Percentiles rank a stretch among this genome's conserved stretches.
Evolutionary conservation across 257 asterid genomes (phyloP).

Genomic region (Nicotiana paniculata): DNA sequence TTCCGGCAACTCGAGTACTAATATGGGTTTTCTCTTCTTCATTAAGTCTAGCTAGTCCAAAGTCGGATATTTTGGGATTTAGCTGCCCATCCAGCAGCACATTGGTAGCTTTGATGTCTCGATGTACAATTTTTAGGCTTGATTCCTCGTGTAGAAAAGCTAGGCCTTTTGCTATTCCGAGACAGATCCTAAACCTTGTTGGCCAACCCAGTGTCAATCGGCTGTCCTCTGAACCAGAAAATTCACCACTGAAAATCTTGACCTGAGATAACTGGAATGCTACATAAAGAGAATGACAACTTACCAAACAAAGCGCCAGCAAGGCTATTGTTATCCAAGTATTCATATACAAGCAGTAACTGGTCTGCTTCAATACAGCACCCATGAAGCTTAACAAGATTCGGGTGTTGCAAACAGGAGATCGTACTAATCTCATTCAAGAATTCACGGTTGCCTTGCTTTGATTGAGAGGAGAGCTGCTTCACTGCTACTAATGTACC

Average conservation of each 20-base stretch:
- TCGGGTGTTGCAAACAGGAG: conserved; percentile 74
- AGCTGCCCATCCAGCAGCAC: conserved; percentile 27
- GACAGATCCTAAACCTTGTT: conserved; percentile 23
- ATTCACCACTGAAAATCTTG: background rate
- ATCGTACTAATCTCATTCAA: conserved; percentile 83
- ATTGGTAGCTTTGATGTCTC: conserved; percentile 32
- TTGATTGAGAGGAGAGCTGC: conserved; percentile 79
- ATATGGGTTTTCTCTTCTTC: conserved; percentile 29
- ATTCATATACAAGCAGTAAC: conserved; percentile 69
- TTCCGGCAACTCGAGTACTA: conserved; percentile 35
- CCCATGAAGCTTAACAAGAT: conserved; percentile 82
- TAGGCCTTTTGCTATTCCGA: conserved; percentile 37
- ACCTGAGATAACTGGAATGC: background rate
- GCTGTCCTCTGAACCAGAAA: conserved; percentile 22
- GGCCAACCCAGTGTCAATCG: conserved; percentile 27
- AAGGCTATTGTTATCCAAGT: conserved; percentile 87
- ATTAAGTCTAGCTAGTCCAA: conserved; percentile 31
- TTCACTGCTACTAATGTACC: conserved; percentile 81
- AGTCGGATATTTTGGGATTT: conserved; percentile 31
- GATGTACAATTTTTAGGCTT: conserved; percentile 24
- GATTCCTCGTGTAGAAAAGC: conserved; percentile 36
- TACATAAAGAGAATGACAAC: background rate
- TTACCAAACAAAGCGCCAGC: conserved; percentile 63
- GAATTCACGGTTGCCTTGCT: conserved; percentile 85
- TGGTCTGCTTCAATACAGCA: conserved; percentile 86